Percentiles rank a stretch among this genome's conserved stretches.
Conservation (phyloP, 164 flowering plant species). For the Euptelea pleiosperma region DNA sequence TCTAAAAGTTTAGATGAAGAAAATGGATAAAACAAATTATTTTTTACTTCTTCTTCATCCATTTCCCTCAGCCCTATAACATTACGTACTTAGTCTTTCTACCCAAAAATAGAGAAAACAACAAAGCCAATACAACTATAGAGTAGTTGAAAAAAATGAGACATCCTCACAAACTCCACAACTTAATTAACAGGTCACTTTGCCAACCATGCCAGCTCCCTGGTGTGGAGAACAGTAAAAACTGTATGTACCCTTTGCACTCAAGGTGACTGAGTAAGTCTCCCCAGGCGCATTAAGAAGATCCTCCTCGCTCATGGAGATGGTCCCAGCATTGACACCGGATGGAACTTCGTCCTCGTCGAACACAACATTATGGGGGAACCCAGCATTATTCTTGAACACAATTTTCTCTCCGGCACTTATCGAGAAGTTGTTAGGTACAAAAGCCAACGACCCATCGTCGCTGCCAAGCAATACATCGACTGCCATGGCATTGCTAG, state of each 20-base stretch:
- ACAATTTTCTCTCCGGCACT: conserved; percentile 81
- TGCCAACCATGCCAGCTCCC: conserved; percentile 96
- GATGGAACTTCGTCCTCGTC: conserved; percentile 81
- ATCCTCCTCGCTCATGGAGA: conserved; percentile 88
- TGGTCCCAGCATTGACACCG: conserved; percentile 65
- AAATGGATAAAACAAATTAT: background rate
- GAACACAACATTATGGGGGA: conserved; percentile 90
- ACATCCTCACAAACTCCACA: too few relatives aligned
- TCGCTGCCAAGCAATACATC: conserved; percentile 60
- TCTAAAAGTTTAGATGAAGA: background rate
- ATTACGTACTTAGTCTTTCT: too few relatives aligned
- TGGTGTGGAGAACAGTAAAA: conserved; percentile 96
- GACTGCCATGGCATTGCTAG: conserved; percentile 76
- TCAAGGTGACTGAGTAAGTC: conserved; percentile 55
- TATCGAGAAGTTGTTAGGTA: conserved; percentile 47
- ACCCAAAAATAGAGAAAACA: background rate
- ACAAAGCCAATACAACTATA: background rate
- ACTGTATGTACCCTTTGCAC: conserved; percentile 60
- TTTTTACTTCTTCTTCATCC: background rate
- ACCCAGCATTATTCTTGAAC: conserved; percentile 97
- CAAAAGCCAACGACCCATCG: conserved; percentile 68
- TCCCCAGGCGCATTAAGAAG: conserved; percentile 75
- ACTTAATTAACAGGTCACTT: conserved; percentile 70
- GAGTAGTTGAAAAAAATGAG: background rate
- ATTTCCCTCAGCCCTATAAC: background rate